Base-by-base conservation (phyloP, 805 yeast species). In the Hanseniaspora vineae region DNA sequence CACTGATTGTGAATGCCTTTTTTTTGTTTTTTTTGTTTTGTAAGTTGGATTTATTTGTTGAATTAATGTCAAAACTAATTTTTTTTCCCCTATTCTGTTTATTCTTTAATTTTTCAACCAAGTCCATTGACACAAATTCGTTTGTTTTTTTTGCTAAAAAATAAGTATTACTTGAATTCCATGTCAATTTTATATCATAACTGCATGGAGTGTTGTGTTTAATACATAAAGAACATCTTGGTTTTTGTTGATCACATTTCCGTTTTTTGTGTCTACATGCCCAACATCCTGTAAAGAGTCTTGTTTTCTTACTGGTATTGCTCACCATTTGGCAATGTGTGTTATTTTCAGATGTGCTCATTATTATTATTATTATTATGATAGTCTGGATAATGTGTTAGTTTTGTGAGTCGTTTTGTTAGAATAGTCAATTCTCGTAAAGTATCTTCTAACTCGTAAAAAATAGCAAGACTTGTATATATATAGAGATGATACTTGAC, bases 281-380 rank as follows among this genome's bases (percentile, higher is more conserved):
- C 66, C 66, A 62, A 48, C 66, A 62, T 6, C 65, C 65, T 6
- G 62, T 61, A 23, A 62, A 62, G 1, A 60, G 58, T 49, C 66
- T 57, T 11, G 56, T 58, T 42, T 51, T 52, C 39, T 50, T 44
- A 46, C 35, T 45, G 33, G 29, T 23, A 8, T 23, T 23, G 29
- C 29, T 23, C 29, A 23, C 29, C 29, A 23, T 23, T 23, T 23
- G 4, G 8, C 6, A 5, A 5, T 23, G 4, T 23, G 4, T 23
- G 29, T 23, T 8, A 23, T 4, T 23, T 5, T 23, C 8, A 8
- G 29, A 23, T 4, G 4, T 23, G 8, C 4, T 8, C 29, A 23
- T 23, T 23, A 5, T 23, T 23, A 5, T 23, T 23, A n/a, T n/a
- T n/a, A n/a, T n/a, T n/a, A n/a, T n/a, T n/a, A n/a, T n/a, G n/a